Conservation (phyloP, 345 rosid species). For the Barbarea vulgaris region DNA sequence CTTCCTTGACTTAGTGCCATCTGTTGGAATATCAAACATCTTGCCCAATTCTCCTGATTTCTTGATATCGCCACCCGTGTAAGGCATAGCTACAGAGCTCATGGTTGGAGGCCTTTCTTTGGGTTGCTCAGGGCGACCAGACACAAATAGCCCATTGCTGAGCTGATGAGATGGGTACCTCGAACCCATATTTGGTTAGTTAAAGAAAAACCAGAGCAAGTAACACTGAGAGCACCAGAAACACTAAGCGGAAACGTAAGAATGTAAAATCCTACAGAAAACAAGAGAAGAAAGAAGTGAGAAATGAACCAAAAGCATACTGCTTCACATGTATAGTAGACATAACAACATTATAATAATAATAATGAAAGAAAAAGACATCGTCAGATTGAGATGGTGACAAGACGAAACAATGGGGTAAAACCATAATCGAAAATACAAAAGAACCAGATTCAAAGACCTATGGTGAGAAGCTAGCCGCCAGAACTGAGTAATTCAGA, state of each 20-base stretch:
- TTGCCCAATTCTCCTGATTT: conserved; percentile 96
- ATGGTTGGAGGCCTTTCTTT: conserved; percentile 90
- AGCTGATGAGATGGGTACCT: conserved; percentile 98
- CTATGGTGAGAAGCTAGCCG: conserved; percentile 22
- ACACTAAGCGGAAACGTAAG: neutral
- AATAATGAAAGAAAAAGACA: neutral
- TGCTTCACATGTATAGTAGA: conserved; percentile 36
- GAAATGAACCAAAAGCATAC: conserved; percentile 12
- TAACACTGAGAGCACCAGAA: conserved; percentile 3
- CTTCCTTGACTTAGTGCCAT: conserved; percentile 92
- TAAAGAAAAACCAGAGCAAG: conserved; percentile 27
- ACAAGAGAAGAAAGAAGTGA: conserved; percentile 13
- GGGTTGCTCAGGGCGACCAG: conserved; percentile 96
- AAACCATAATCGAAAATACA: conserved; percentile 5
- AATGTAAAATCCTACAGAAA: conserved; percentile 25
- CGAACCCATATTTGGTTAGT: conserved; percentile 77
- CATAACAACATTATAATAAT: conserved; percentile 15
- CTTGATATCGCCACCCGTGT: conserved; percentile 97
- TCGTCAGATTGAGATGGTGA: conserved; percentile 18
- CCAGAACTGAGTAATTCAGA: conserved; percentile 13
- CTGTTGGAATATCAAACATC: conserved; percentile 93
- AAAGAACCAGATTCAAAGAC: conserved; percentile 1
- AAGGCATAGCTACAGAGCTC: conserved; percentile 97
- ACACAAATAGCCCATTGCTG: conserved; percentile 93
- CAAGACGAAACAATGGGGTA: conserved; percentile 30